A percentile compares a stretch with the other conserved stretches of the same genome.
These are phyloP conservation scores for Dactylorhiza incarnata DNA, from an alignment of 106 monocot genomes.

Conservation along the genomic window DNA sequence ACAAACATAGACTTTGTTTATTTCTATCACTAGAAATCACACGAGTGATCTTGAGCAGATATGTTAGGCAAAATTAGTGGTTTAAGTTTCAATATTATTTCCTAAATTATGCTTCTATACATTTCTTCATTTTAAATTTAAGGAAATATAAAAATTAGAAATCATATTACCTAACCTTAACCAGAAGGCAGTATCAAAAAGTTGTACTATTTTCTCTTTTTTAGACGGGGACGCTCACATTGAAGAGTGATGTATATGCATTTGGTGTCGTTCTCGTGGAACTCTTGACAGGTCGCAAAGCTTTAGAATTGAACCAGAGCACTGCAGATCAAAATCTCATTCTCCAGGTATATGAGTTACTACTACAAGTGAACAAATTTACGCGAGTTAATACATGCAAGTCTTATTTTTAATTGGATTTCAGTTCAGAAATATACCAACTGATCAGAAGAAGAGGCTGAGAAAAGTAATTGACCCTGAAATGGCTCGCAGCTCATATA, in stretches of 20 bases:
- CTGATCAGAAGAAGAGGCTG: slow-evolving; percentile 48
- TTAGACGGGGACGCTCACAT: slow-evolving; percentile 76
- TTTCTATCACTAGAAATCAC: no score
- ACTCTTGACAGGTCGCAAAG: slow-evolving; percentile 63
- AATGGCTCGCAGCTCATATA: slow-evolving; percentile 52
- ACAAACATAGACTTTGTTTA: no score
- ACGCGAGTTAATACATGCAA: not conserved
- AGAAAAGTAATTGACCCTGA: slow-evolving; percentile 65
- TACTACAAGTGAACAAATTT: not conserved
- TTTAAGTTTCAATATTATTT: no score
- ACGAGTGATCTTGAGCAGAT: no score
- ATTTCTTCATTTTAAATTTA: no score
- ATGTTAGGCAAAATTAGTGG: no score
- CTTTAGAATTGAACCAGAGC: slow-evolving; percentile 64
- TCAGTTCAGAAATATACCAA: slow-evolving; percentile 45
- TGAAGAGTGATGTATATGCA: slow-evolving; percentile 85
- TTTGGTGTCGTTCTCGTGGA: slow-evolving; percentile 81
- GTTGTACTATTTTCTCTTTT: not conserved
- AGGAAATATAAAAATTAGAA: not conserved
- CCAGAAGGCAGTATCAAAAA: no score
- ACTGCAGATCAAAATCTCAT: slow-evolving; percentile 66
- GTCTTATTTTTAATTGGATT: not conserved
- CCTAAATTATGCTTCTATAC: no score
- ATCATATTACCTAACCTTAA: not conserved
- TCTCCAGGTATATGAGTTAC: slow-evolving; percentile 28